These are phyloP conservation scores for Fusarium floridanum DNA, from an alignment of 2,329 filamentous ascomycete genomes.

Conservation along the genomic window DNA sequence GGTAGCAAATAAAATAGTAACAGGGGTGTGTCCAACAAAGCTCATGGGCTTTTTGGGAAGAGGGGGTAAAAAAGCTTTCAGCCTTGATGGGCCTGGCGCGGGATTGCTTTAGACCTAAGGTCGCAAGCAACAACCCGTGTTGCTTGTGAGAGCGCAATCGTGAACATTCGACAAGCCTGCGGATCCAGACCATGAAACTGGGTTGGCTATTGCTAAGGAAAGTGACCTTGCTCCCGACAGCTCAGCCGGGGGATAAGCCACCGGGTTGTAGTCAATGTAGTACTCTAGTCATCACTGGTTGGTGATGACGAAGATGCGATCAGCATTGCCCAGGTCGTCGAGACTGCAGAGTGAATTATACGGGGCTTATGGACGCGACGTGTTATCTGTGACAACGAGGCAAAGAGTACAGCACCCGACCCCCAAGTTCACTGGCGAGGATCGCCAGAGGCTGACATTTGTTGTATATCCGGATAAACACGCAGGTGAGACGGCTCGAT, in stretches of 20 bases:
- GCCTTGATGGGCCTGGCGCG: conserved; percentile 28
- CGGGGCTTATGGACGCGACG: conserved; percentile 9
- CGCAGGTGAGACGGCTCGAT: not conserved
- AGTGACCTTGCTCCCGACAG: conserved; percentile 1
- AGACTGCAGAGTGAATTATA: conserved; percentile 3
- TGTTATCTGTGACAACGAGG: conserved; percentile 1
- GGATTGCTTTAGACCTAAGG: conserved; percentile 22
- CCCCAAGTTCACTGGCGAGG: not conserved
- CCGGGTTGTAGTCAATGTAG: not conserved
- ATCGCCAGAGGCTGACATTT: conserved; percentile 1
- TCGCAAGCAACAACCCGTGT: conserved; percentile 3
- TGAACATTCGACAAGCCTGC: conserved; percentile 15
- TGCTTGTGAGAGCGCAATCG: conserved; percentile 4
- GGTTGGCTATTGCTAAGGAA: conserved; percentile 6
- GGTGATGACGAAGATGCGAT: conserved; percentile 22
- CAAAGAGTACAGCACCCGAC: not conserved
- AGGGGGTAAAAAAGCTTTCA: conserved; percentile 27
- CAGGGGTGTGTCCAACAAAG: conserved; percentile 17
- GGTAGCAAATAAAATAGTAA: not conserved
- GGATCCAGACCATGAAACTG: conserved; percentile 2
- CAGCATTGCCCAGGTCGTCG: conserved; percentile 10
- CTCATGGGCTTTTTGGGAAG: not conserved
- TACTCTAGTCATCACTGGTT: conserved; percentile 9
- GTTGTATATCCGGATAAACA: conserved; percentile 6
- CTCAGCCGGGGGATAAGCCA: conserved; percentile 10